phyloP scores from a whole-genome alignment of 768 basidiomycete species.

The Trametes punicea region DNA sequence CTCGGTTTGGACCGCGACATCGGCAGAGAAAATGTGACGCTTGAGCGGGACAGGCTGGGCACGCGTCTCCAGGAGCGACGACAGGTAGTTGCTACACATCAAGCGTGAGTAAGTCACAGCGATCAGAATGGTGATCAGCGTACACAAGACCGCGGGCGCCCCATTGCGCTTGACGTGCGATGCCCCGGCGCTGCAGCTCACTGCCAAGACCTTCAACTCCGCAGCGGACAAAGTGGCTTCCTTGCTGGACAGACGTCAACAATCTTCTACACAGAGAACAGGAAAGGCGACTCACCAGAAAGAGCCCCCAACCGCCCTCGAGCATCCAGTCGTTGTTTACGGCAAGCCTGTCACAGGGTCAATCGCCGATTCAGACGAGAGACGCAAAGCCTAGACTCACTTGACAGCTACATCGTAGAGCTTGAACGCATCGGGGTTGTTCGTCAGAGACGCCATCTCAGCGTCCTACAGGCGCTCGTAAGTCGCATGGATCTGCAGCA shows the following conservation, averaged over 20 bases:
- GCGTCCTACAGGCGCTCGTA: slow-evolving; percentile 49
- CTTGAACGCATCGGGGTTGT: slow-evolving; percentile 56
- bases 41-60: slow-evolving; percentile 46
- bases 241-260: slow-evolving; percentile 46
- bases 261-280: neutral
- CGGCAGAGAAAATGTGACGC: slow-evolving; percentile 52
- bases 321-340: slow-evolving; percentile 67
- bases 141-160: slow-evolving; percentile 72
- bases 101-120: neutral
- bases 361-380: neutral
- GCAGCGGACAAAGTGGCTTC: slow-evolving; percentile 61
- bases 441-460: slow-evolving; percentile 58
- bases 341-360: slow-evolving; percentile 43
- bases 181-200: slow-evolving; percentile 65
- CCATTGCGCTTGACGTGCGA: slow-evolving; percentile 66
- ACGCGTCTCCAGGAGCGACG: slow-evolving; percentile 42
- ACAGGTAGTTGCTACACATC: slow-evolving; percentile 45
- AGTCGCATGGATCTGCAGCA: neutral
- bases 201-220: slow-evolving; percentile 64
- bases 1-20: slow-evolving; percentile 63
- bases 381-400: slow-evolving; percentile 31
- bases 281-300: slow-evolving; percentile 42
- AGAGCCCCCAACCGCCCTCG: slow-evolving; percentile 70
- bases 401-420: slow-evolving; percentile 69
- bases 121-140: slow-evolving; percentile 23